A percentile compares a stretch with the other conserved stretches of the same genome.
Conservation (phyloP, 2,329 filamentous ascomycete species). For the Apiospora koreana region DNA sequence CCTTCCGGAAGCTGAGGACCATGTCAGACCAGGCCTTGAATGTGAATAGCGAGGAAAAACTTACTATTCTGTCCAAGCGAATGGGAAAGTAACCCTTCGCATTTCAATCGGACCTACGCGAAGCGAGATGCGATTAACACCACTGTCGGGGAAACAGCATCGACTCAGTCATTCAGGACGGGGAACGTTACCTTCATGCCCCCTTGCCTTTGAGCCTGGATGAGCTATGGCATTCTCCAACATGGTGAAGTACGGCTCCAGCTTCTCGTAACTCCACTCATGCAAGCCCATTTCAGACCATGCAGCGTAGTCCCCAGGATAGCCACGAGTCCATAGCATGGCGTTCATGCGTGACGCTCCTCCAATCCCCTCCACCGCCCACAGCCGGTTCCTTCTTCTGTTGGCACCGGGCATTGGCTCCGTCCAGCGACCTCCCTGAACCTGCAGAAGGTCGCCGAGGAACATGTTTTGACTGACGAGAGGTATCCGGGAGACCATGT, state of each 20-base stretch:
- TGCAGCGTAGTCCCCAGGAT: constrained; percentile 28
- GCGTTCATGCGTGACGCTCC: constrained; percentile 35
- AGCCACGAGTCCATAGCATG: constrained; percentile 32
- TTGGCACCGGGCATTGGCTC: constrained; percentile 27
- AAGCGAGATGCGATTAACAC: not conserved
- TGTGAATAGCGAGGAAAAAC: not conserved
- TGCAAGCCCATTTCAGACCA: constrained; percentile 33
- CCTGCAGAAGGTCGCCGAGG: constrained; percentile 23
- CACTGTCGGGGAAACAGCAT: no score
- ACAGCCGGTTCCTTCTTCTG: constrained; percentile 21
- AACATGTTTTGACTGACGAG: constrained; percentile 30
- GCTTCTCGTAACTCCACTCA: constrained; percentile 35
- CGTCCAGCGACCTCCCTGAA: constrained; percentile 25
- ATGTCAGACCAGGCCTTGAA: not conserved
- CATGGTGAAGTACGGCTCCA: constrained; percentile 34
- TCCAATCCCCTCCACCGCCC: constrained; percentile 32
- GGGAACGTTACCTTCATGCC: not conserved
- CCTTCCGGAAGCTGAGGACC: constrained; percentile 19
- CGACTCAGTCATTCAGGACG: not conserved
- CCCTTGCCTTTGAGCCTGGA: constrained; percentile 17
- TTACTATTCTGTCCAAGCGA: not conserved
- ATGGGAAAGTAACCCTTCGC: not conserved
- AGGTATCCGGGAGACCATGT: constrained; percentile 30
- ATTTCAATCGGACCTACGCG: not conserved
- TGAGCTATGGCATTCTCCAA: constrained; percentile 26